Base-by-base conservation (phyloP, 768 basidiomycete species). In the Naematelia encephala region DNA sequence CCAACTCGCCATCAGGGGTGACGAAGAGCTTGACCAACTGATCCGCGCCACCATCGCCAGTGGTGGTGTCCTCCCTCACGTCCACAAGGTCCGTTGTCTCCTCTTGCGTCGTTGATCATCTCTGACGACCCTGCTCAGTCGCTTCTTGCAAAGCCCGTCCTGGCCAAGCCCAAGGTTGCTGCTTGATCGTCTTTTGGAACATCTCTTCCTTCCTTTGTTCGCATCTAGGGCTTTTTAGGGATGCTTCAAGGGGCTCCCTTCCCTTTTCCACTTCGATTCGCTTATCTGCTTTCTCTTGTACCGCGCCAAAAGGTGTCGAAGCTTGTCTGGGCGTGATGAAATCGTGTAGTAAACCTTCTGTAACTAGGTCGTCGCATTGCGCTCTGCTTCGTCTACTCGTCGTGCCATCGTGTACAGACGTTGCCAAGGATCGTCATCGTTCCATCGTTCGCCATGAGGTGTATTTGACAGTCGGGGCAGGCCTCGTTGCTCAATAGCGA, bases 21-120 rank as follows among this genome's bases (percentile, higher is more conserved):
- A 98, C 77, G 92, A 96, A 77, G 93, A 97, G 73, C 86, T 97
- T n/a, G 93, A 97, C 75, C 87, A 85, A 16, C 85, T 98, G 59
- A 91, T 98, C 26, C 85, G 87, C 54, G 93, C 92, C 2, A 96
- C 93, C 2, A 94, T 96, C 69, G 90, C 92, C 12, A 78, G 79
- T 62, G 80, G 79, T 70, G 79, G 78, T 74, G 78, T 79, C 26
- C 60, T 78, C 48, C 75, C 75, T 34, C 72, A 77, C 56, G 75
- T 77, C 61, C 75, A 77, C 74, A 77, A 77, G 67, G 75, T 75
- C 27, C 16, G 75, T 57, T 28, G 8, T 13, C 39, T 45, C 56
- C 11, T 54, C n/a, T n/a, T 16, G 44, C 30, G 3, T 42, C 8
- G 8, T 39, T 39, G 16, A 16, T 39, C 34, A 39, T 39, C 8